phyloP scores from a whole-genome alignment of 1,284 basidiomycete species.

The Ganoderma sinense region DNA sequence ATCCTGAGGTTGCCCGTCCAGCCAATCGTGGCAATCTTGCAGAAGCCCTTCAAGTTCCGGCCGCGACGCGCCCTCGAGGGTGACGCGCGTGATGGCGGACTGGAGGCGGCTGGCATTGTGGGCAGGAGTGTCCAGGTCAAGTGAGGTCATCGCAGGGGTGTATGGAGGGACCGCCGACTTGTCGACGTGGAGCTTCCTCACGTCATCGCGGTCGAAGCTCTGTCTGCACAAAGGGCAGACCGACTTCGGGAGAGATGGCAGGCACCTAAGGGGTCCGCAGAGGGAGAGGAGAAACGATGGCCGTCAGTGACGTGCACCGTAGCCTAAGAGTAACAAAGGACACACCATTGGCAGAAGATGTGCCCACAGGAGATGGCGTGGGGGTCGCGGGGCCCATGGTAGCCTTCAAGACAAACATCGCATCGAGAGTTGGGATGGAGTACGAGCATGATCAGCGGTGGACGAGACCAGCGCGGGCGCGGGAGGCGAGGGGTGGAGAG shows the following conservation, averaged over 20 bases:
- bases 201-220: constrained; percentile 31
- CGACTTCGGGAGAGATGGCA: constrained; percentile 33
- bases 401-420: constrained; percentile 56
- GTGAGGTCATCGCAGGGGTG: constrained; percentile 26
- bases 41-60: constrained; percentile 46
- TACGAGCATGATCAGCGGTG: constrained; percentile 49
- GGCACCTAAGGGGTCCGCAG: constrained; percentile 32
- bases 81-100: constrained; percentile 45
- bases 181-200: constrained; percentile 39
- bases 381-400: constrained; percentile 45
- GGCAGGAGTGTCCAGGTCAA: constrained; percentile 32
- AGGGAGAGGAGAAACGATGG: not conserved
- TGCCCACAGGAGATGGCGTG: constrained; percentile 55
- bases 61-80: constrained; percentile 45
- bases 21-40: constrained; percentile 46
- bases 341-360: constrained; percentile 47
- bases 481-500: constrained; percentile 30
- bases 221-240: constrained; percentile 40
- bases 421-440: constrained; percentile 53
- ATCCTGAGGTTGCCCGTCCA: constrained; percentile 43
- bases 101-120: constrained; percentile 42
- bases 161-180: constrained; percentile 31
- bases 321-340: constrained; percentile 14
- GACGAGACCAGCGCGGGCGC: constrained; percentile 37
- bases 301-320: not conserved